Evolutionary conservation across 1,284 basidiomycete genomes (phyloP).

Genomic region (Volvariella surrecta): DNA sequence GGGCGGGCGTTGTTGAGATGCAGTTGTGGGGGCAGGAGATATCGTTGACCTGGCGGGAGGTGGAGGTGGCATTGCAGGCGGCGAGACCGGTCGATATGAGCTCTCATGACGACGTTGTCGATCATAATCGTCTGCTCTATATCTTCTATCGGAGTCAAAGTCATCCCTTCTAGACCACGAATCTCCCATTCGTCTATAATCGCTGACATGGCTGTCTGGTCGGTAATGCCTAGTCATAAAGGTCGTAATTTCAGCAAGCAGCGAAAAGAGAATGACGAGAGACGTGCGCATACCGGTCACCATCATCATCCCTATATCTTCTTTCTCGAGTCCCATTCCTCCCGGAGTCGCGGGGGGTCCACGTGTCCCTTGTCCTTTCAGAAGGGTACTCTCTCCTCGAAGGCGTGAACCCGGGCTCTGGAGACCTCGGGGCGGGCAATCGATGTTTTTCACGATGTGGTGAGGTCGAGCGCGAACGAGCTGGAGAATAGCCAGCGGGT

Average conservation of each 20-base stretch:
- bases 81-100: conserved; percentile 17
- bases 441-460: conserved; percentile 33
- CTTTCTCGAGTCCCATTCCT: conserved; percentile 11
- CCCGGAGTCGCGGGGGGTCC: neutral
- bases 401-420: conserved; percentile 26
- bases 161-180: conserved; percentile 21
- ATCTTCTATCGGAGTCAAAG: conserved; percentile 11
- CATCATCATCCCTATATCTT: conserved; percentile 17
- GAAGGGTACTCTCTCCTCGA: conserved; percentile 16
- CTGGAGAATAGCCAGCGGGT: conserved; percentile 16
- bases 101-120: conserved; percentile 12
- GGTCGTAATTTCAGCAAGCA: neutral
- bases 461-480: conserved; percentile 27
- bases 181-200: conserved; percentile 23
- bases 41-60: conserved; percentile 12
- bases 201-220: conserved; percentile 18
- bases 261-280: conserved; percentile 3
- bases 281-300: conserved; percentile 14
- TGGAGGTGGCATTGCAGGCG: conserved; percentile 12
- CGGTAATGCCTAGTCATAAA: conserved; percentile 15
- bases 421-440: conserved; percentile 31
- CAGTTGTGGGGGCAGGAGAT: neutral
- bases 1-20: neutral
- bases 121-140: conserved; percentile 16
- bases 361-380: conserved; percentile 15